Evolutionary conservation across 2,329 filamentous ascomycete genomes (phyloP).

Genomic region (Fusarium floridanum): DNA sequence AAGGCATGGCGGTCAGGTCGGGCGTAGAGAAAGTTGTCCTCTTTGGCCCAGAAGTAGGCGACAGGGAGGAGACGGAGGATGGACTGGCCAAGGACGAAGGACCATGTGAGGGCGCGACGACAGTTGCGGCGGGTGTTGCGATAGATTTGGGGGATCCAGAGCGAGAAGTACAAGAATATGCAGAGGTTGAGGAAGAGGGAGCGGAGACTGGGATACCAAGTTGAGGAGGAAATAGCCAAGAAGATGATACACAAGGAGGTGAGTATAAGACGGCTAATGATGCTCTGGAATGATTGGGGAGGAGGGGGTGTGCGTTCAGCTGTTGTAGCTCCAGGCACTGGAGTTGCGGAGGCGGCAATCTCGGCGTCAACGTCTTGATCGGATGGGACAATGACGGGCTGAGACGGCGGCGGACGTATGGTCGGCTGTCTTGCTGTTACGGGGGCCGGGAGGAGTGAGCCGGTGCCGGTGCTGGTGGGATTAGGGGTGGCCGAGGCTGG

Average conservation of each 20-base stretch:
- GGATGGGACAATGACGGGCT: conserved; percentile 71
- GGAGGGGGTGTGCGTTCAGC: conserved; percentile 46
- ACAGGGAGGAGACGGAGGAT: conserved; percentile 82
- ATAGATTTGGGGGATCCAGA: conserved; percentile 93
- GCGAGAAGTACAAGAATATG: conserved; percentile 82
- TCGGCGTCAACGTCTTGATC: conserved; percentile 75
- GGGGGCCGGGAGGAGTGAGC: conserved; percentile 55
- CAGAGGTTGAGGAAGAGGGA: conserved; percentile 72
- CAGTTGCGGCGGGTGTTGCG: conserved; percentile 93
- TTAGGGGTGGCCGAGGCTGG: conserved; percentile 45
- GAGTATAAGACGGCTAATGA: conserved; percentile 70
- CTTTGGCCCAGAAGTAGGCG: conserved; percentile 84
- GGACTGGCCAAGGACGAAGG: conserved; percentile 89
- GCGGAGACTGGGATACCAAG: conserved; percentile 70
- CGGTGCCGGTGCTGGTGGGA: conserved; percentile 41
- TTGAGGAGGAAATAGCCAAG: conserved; percentile 69
- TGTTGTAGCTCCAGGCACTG: conserved; percentile 48
- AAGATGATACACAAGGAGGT: conserved; percentile 68
- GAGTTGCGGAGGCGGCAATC: conserved; percentile 61
- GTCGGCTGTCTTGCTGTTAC: conserved; percentile 52
- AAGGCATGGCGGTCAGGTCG: conserved; percentile 76
- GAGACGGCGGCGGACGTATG: conserved; percentile 31
- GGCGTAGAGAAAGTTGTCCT: conserved; percentile 85
- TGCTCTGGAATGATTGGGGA: conserved; percentile 63
- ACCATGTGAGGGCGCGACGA: conserved; percentile 90